These are phyloP conservation scores for Herpetospermum pedunculosum DNA, from an alignment of 306 rosid species.

Conservation along the genomic window DNA sequence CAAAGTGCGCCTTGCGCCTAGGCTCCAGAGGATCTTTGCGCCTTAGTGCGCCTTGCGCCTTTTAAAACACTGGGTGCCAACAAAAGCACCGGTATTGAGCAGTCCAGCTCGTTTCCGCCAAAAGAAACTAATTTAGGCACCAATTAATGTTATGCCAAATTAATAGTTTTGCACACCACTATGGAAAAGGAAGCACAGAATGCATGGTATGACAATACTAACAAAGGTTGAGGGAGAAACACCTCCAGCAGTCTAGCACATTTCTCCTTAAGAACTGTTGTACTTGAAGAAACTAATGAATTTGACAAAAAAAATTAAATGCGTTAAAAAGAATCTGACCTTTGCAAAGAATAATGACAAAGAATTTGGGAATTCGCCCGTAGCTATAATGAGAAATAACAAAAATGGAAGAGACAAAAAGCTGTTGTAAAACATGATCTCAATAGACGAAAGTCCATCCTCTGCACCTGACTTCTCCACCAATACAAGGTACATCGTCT, in stretches of 20 bases:
- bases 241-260: background rate
- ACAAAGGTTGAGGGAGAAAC: background rate
- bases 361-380: conserved; percentile 86
- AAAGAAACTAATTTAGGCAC: background rate
- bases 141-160: background rate
- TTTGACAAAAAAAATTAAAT: background rate
- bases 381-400: conserved; percentile 70
- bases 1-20: too few relatives aligned
- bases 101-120: background rate
- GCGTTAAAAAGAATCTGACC: conserved; percentile 35
- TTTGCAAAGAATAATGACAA: conserved; percentile 56
- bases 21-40: too few relatives aligned
- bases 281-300: background rate
- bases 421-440: conserved; percentile 93
- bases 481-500: conserved; percentile 96
- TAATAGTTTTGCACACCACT: background rate
- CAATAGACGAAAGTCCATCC: conserved; percentile 79
- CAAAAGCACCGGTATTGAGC: background rate
- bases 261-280: background rate
- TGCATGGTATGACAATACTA: background rate
- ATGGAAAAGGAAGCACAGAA: background rate
- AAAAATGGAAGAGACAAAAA: conserved; percentile 87
- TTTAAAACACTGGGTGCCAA: too few relatives aligned
- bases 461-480: conserved; percentile 97
- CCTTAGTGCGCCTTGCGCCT: too few relatives aligned